Conservation (phyloP, 1,284 basidiomycete genomes). For the Rhodotorula glutinis region DNA sequence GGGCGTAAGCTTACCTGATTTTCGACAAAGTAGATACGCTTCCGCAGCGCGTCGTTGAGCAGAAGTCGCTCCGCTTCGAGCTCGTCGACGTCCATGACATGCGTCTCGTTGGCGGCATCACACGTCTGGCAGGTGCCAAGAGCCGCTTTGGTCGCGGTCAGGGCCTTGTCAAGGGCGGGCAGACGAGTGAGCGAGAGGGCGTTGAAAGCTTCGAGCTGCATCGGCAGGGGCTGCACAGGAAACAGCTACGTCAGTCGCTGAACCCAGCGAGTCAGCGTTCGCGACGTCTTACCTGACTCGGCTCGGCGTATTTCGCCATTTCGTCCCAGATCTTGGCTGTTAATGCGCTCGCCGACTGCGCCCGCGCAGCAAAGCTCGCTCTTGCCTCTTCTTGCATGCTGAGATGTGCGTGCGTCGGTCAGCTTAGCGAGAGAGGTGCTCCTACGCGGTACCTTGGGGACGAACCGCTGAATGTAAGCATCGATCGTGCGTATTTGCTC, state of each 20-base stretch:
- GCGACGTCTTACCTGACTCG: constrained; percentile 2
- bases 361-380: not conserved
- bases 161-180: not conserved
- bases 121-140: constrained; percentile 75
- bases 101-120: constrained; percentile 55
- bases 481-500: not conserved
- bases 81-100: constrained; percentile 70
- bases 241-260: not conserved
- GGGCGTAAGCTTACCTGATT: constrained; percentile 66
- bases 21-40: constrained; percentile 92
- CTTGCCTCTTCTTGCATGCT: constrained; percentile 8
- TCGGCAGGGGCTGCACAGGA: constrained; percentile 2
- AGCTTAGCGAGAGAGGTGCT: not conserved
- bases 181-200: not conserved
- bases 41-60: constrained; percentile 72
- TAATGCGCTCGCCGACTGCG: not conserved
- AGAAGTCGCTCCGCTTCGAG: constrained; percentile 47
- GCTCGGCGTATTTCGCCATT: not conserved
- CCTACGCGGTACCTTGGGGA: not conserved
- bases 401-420: not conserved
- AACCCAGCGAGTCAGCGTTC: not conserved
- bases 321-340: not conserved
- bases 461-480: constrained; percentile 8
- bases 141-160: constrained; percentile 37
- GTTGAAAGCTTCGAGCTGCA: constrained; percentile 6